Base-by-base conservation (phyloP, 2,329 filamentous ascomycete genomes). In the Pseudocercospora ulei region DNA sequence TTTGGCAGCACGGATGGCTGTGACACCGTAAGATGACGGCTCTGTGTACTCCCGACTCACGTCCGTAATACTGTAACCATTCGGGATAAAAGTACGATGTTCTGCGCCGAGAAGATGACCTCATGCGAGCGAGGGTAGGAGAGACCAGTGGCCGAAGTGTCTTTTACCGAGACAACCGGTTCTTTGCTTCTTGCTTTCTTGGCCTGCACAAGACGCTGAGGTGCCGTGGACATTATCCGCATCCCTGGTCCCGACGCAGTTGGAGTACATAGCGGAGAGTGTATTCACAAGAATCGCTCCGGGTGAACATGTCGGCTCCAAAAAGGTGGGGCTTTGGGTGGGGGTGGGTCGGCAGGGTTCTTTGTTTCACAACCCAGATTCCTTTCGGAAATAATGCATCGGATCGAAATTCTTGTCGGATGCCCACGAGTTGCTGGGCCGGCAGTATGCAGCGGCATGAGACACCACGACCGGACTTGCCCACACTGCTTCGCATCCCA, bases 311-410 rank as follows among this genome's bases (percentile, higher is more conserved):
- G n/a, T n/a, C n/a, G n/a, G n/a, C n/a, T n/a, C n/a, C n/a, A n/a
- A n/a, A n/a, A n/a, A n/a, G n/a, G n/a, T n/a, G n/a, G n/a, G n/a
- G n/a, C n/a, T n/a, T n/a, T n/a, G n/a, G n/a, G n/a, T n/a, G n/a
- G n/a, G n/a, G n/a, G n/a, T n/a, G n/a, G n/a, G n/a, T n/a, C n/a
- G n/a, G 13, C 28, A 30, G 28, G 28, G 28, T n/a, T n/a, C 28
- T 17, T 30, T 30, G 28, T 30, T 30, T 17, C 28, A 30, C 28
- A 30, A 30, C 17, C 28, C 28, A 30, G 16, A 30, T 30, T 18
- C 7, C 14, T 30, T 19, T n/a, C n/a, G n/a, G n/a, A 28, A 28
- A 7, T 13, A 28, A 14, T 28, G 12, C 13, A 30, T 5, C 27
- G 14, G 14, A n/a, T n/a, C n/a, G n/a, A n/a, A n/a, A n/a, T n/a